Conservation (phyloP, 1,139 yeast genomes). For the Saccharomyces pastorianus region DNA sequence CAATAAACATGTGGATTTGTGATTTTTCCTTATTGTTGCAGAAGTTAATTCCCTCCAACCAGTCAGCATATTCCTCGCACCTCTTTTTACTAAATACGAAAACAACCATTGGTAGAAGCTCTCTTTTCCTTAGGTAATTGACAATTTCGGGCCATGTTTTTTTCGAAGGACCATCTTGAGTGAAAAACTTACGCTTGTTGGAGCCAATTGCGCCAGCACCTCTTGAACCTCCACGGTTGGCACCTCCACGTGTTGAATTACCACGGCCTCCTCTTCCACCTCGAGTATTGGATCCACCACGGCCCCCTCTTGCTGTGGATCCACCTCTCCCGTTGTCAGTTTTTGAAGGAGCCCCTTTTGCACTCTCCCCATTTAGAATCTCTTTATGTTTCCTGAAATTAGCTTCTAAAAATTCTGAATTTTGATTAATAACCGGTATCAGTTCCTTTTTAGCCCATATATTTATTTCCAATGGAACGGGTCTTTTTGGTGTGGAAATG, state of each 20-base stretch:
- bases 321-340: slow-evolving; percentile 19
- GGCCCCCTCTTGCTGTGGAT: slow-evolving; percentile 28
- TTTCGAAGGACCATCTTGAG: slow-evolving; percentile 66
- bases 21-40: slow-evolving; percentile 79
- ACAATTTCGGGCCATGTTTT: slow-evolving; percentile 72
- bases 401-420: slow-evolving; percentile 55
- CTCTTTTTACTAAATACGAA: slow-evolving; percentile 90
- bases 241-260: slow-evolving; percentile 27
- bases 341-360: slow-evolving; percentile 20
- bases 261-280: slow-evolving; percentile 30
- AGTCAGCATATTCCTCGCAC: slow-evolving; percentile 87
- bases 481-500: slow-evolving; percentile 90
- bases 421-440: slow-evolving; percentile 66
- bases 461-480: slow-evolving; percentile 84
- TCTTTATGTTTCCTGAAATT: slow-evolving; percentile 60
- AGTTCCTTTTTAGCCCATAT: slow-evolving; percentile 69
- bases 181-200: slow-evolving; percentile 33
- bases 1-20: slow-evolving; percentile 87
- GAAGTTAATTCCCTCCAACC: slow-evolving; percentile 66
- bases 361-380: slow-evolving; percentile 38
- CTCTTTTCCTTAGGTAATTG: slow-evolving; percentile 58
- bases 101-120: slow-evolving; percentile 78
- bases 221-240: slow-evolving; percentile 34
- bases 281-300: slow-evolving; percentile 30
- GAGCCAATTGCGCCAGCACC: slow-evolving; percentile 36